These are phyloP conservation scores for Brassica nigra DNA, from an alignment of 345 rosid species.

Conservation along the genomic window DNA sequence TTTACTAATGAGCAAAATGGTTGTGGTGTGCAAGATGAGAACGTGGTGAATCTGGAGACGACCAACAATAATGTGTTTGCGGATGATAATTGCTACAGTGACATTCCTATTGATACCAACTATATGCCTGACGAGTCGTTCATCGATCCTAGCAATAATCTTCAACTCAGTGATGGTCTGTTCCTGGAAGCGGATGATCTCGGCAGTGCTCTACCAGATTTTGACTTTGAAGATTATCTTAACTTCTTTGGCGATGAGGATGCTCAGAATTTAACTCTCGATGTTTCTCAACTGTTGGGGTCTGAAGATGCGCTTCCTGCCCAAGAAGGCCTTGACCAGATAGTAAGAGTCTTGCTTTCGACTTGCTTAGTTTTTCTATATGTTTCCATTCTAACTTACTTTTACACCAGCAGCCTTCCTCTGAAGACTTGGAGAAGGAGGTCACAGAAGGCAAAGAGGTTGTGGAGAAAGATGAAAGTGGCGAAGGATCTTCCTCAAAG, in stretches of 20 bases:
- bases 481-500: conserved; percentile 61
- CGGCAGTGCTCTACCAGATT: conserved; percentile 49
- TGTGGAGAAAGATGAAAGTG: conserved; percentile 40
- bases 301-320: conserved; percentile 38
- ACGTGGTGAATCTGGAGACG: conserved; percentile 41
- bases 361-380: conserved; percentile 5
- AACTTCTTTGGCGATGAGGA: conserved; percentile 60
- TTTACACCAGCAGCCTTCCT: conserved; percentile 46
- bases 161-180: conserved; percentile 50
- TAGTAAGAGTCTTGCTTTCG: conserved; percentile 43
- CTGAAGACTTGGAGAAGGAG: conserved; percentile 27
- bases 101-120: conserved; percentile 39
- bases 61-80: conserved; percentile 49
- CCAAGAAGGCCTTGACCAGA: conserved; percentile 34
- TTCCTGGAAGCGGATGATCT: conserved; percentile 55
- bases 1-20: conserved; percentile 46
- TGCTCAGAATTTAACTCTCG: conserved; percentile 46
- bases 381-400: conserved; percentile 14
- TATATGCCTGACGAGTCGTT: conserved; percentile 56
- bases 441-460: conserved; percentile 16
- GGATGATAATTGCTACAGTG: conserved; percentile 46
- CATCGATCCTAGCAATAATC: conserved; percentile 48
- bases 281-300: conserved; percentile 53
- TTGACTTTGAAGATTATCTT: conserved; percentile 73
- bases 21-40: conserved; percentile 49